phyloP scores from a whole-genome alignment of 1,284 basidiomycete species.

The Heterobasidion irregulare region DNA sequence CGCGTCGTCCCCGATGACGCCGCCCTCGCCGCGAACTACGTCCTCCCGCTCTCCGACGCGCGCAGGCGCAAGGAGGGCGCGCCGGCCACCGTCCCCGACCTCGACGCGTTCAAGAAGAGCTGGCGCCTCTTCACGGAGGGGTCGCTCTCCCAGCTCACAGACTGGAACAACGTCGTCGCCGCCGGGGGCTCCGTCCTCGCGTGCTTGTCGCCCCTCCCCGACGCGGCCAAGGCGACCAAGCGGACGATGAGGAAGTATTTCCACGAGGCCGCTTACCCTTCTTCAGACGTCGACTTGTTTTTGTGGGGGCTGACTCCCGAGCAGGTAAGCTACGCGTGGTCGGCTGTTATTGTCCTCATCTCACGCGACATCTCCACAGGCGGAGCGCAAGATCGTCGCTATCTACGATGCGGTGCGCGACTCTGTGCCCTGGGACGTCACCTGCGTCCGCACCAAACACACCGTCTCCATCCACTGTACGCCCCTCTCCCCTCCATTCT shows the following conservation, averaged over 20 bases:
- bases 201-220: constrained; percentile 41
- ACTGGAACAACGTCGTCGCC: constrained; percentile 54
- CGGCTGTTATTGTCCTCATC: background rate
- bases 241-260: constrained; percentile 45
- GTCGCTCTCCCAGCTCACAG: constrained; percentile 42
- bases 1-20: constrained; percentile 19
- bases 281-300: constrained; percentile 57
- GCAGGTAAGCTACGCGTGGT: background rate
- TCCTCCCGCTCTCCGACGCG: constrained; percentile 20
- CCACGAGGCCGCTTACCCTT: constrained; percentile 42
- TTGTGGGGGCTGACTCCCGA: constrained; percentile 32
- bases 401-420: constrained; percentile 56
- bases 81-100: constrained; percentile 33
- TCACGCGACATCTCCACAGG: constrained; percentile 20
- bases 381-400: constrained; percentile 44
- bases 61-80: constrained; percentile 24
- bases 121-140: constrained; percentile 52
- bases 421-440: constrained; percentile 57
- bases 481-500: background rate
- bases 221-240: constrained; percentile 38
- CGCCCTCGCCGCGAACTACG: constrained; percentile 18
- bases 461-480: constrained; percentile 49
- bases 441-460: constrained; percentile 54
- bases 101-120: constrained; percentile 51
- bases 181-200: constrained; percentile 52